Conservation (phyloP, 768 basidiomycete genomes). For the Suillus variegatus region DNA sequence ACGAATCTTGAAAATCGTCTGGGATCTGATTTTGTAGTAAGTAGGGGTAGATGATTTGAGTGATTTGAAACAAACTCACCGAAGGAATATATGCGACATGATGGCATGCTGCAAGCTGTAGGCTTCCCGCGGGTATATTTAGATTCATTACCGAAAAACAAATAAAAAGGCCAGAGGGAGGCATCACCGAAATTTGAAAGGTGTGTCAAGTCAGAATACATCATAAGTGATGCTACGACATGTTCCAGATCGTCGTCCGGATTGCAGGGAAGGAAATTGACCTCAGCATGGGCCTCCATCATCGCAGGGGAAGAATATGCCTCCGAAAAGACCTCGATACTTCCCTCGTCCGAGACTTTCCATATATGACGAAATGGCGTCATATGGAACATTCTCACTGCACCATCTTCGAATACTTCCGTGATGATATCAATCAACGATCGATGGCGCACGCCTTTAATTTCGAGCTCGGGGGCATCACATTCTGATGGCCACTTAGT, state of each 20-base stretch:
- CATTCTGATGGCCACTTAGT: neutral
- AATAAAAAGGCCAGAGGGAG: conserved; percentile 18
- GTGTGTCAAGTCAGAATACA: conserved; percentile 27
- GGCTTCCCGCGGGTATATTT: conserved; percentile 14
- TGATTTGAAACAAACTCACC: neutral
- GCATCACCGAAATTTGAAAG: conserved; percentile 19
- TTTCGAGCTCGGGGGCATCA: neutral
- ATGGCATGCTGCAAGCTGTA: conserved; percentile 14
- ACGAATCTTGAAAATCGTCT: conserved; percentile 5
- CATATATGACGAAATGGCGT: conserved; percentile 25
- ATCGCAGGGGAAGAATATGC: conserved; percentile 2
- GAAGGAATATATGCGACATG: conserved; percentile 16
- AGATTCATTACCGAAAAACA: conserved; percentile 19
- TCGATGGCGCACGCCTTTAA: conserved; percentile 8
- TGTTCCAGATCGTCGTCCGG: conserved; percentile 14
- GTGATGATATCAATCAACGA: conserved; percentile 3
- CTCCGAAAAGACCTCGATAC: neutral
- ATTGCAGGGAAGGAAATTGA: conserved; percentile 13
- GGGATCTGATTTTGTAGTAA: too few relatives aligned
- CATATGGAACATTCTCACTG: conserved; percentile 19
- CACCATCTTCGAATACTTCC: neutral
- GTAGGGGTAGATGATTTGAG: too few relatives aligned
- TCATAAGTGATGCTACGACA: conserved; percentile 21
- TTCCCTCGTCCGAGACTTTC: conserved; percentile 6
- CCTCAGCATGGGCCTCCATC: neutral